phyloP scores from a whole-genome alignment of 2,329 filamentous ascomycete species.

The Gnomoniopsis sp. region DNA sequence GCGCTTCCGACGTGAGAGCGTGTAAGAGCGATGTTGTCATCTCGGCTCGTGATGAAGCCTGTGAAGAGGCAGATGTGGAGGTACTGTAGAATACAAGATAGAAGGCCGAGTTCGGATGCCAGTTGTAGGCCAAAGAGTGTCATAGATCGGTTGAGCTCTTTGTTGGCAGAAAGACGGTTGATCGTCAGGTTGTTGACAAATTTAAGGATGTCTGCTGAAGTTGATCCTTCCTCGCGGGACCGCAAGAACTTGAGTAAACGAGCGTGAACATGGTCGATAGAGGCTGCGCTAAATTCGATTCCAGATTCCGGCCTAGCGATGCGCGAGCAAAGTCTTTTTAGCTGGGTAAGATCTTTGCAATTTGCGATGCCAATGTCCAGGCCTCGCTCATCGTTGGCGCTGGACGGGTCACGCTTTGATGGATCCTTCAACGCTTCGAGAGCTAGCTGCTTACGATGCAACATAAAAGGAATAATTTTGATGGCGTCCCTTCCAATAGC shows the following conservation, averaged over 20 bases:
- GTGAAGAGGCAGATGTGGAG: slow-evolving; percentile 13
- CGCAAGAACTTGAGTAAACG: slow-evolving; percentile 17
- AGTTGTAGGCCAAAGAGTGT: slow-evolving; percentile 19
- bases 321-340: slow-evolving; percentile 25
- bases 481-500: slow-evolving; percentile 13
- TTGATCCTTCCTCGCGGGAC: neutral
- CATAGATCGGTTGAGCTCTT: slow-evolving; percentile 11
- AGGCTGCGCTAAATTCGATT: neutral
- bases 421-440: neutral
- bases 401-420: neutral
- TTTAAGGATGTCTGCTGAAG: slow-evolving; percentile 23
- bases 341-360: slow-evolving; percentile 17
- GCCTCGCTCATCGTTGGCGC: neutral
- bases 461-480: slow-evolving; percentile 25
- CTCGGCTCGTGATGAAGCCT: neutral
- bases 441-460: slow-evolving; percentile 22
- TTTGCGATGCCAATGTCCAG: slow-evolving; percentile 12
- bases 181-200: slow-evolving; percentile 40
- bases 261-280: neutral
- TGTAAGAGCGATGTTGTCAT: neutral
- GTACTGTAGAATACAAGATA: slow-evolving; percentile 20
- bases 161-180: slow-evolving; percentile 25
- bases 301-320: slow-evolving; percentile 5
- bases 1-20: neutral
- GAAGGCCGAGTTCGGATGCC: slow-evolving; percentile 12